phyloP scores from a whole-genome alignment of 2,329 filamentous ascomycete species.

The Penicillium hesseltinei region DNA sequence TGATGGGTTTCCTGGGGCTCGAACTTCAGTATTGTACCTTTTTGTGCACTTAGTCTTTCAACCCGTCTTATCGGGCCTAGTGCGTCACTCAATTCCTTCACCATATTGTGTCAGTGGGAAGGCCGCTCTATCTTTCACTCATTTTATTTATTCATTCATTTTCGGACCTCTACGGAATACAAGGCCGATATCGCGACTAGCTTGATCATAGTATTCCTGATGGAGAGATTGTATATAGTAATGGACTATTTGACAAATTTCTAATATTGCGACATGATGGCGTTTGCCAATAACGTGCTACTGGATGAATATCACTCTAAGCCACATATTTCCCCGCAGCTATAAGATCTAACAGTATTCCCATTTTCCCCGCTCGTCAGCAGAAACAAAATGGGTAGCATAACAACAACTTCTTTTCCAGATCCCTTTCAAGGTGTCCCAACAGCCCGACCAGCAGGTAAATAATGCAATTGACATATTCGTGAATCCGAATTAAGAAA shows the following conservation, averaged over 20 bases:
- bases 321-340: background rate
- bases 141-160: background rate
- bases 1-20: too few species aligned
- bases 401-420: conserved; percentile 12
- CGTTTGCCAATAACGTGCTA: conserved; percentile 1
- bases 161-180: background rate
- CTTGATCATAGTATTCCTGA: background rate
- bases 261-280: conserved; percentile 8
- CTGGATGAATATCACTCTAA: background rate
- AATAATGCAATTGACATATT: background rate
- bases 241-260: background rate
- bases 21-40: too few species aligned
- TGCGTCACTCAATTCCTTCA: background rate
- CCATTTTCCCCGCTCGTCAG: background rate
- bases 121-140: background rate
- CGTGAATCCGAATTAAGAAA: background rate
- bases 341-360: background rate
- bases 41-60: background rate
- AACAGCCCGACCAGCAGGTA: conserved; percentile 6
- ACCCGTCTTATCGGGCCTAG: background rate
- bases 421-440: conserved; percentile 14
- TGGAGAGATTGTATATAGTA: too few species aligned
- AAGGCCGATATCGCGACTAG: background rate
- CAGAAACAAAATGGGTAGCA: conserved; percentile 13
- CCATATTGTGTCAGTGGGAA: background rate